A percentile compares a stretch with the other conserved stretches of the same genome.
Evolutionary conservation across 2,329 filamentous ascomycete genomes (phyloP).

Genomic region (Huntiella bhutanensis): DNA sequence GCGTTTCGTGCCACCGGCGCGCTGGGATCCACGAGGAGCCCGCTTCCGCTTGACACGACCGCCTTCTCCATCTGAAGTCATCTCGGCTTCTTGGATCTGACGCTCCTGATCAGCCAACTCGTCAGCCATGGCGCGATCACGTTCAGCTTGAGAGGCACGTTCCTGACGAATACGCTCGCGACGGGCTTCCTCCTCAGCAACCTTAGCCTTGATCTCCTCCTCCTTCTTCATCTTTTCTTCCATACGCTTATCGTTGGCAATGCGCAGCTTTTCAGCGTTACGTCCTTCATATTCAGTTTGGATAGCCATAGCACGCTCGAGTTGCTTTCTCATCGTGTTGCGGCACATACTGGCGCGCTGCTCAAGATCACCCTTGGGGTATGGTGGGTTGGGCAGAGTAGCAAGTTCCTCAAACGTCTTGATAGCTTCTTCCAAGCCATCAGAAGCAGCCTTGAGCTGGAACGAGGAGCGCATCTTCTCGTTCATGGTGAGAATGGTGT

Average conservation of each 20-base stretch:
- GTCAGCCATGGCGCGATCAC: constrained; percentile 54
- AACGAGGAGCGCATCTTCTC: constrained; percentile 60
- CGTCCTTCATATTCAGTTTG: constrained; percentile 86
- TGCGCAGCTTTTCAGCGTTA: constrained; percentile 72
- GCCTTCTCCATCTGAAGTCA: constrained; percentile 65
- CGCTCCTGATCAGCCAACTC: constrained; percentile 53
- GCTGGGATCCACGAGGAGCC: constrained; percentile 24
- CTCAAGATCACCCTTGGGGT: constrained; percentile 77
- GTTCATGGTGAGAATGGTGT: constrained; percentile 52
- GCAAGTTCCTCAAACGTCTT: constrained; percentile 47
- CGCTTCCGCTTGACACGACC: constrained; percentile 66
- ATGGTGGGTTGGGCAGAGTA: constrained; percentile 51
- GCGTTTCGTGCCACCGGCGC: constrained; percentile 17
- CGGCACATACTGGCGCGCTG: constrained; percentile 93
- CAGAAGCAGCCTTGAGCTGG: constrained; percentile 63
- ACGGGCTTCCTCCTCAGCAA: constrained; percentile 52
- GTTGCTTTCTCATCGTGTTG: constrained; percentile 83
- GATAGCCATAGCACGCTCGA: constrained; percentile 65
- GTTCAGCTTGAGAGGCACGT: constrained; percentile 59
- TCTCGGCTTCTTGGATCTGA: constrained; percentile 51
- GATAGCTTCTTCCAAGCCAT: constrained; percentile 74
- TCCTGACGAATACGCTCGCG: constrained; percentile 74
- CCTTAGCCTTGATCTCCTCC: constrained; percentile 48
- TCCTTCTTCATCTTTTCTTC: constrained; percentile 62
- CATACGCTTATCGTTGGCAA: constrained; percentile 63